Evolutionary conservation across 352 stramenopile genomes (phyloP).

Genomic region (Phytopythium chamaehyphon): DNA sequence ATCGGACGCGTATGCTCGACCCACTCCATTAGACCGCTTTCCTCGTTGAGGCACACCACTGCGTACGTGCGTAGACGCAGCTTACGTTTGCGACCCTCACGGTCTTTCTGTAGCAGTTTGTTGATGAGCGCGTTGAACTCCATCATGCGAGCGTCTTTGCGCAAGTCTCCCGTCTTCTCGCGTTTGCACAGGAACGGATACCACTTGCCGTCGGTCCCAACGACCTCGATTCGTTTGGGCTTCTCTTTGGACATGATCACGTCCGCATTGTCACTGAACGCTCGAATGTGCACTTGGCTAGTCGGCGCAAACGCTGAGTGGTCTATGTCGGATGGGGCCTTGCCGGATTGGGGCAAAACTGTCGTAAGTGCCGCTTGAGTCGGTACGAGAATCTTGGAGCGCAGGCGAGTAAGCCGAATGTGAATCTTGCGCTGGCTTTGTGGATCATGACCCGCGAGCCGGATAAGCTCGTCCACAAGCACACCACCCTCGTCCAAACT

Average conservation of each 20-base stretch:
- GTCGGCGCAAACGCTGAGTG: conserved; percentile 61
- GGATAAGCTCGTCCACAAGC: conserved; percentile 94
- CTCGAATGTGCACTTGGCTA: conserved; percentile 82
- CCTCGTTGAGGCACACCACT: conserved; percentile 99
- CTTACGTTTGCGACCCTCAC: conserved; percentile 86
- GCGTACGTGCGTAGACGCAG: conserved; percentile 97
- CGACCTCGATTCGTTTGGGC: conserved; percentile 96
- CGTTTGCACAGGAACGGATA: conserved; percentile 95
- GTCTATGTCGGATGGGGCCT: conserved; percentile 44
- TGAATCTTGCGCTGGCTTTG: conserved; percentile 78
- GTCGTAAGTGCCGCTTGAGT: conserved; percentile 74
- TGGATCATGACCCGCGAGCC: conserved; percentile 88
- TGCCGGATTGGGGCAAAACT: conserved; percentile 57
- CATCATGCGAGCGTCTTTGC: conserved; percentile 99
- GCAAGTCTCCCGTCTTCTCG: conserved; percentile 98
- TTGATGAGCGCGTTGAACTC: conserved; percentile 99
- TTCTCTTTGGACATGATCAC: conserved; percentile 99
- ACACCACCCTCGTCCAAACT: conserved; percentile 86
- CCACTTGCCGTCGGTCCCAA: conserved; percentile 61
- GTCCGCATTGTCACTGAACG: conserved; percentile 89
- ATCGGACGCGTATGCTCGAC: conserved; percentile 97
- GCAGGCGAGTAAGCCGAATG: conserved; percentile 64
- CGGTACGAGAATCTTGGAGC: conserved; percentile 75
- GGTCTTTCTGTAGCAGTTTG: conserved; percentile 93
- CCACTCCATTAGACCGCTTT: conserved; percentile 99